phyloP scores from a whole-genome alignment of 164 flowering plant genomes.

The Paratinospora sagittata region DNA sequence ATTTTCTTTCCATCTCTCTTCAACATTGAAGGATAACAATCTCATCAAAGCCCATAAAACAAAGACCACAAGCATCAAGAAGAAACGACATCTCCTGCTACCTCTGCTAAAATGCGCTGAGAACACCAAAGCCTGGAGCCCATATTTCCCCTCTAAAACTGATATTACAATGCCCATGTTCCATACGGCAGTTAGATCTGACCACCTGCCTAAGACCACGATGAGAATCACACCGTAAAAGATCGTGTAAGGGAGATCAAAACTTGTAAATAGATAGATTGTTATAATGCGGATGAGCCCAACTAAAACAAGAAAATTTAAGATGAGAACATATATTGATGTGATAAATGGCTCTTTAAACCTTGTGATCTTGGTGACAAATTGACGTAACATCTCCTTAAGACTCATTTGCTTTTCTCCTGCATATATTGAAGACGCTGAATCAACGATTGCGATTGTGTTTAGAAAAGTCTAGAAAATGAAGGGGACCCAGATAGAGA shows the following conservation, averaged over 20 bases:
- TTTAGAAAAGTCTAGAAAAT: conserved; percentile 16
- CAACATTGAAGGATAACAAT: conserved; percentile 1
- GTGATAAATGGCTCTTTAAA: too few species aligned
- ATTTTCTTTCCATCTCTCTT: not conserved
- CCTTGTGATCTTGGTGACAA: too few species aligned
- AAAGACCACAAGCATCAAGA: conserved; percentile 15
- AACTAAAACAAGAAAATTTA: too few species aligned
- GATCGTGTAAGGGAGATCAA: not conserved
- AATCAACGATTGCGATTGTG: conserved; percentile 8
- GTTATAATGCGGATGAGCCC: too few species aligned
- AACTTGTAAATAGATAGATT: too few species aligned
- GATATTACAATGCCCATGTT: conserved; percentile 17
- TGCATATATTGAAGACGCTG: conserved; percentile 12
- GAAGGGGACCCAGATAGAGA: conserved; percentile 13
- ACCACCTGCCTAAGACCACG: conserved; percentile 5
- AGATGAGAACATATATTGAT: too few species aligned
- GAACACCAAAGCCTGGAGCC: conserved; percentile 14
- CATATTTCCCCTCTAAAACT: conserved; percentile 3
- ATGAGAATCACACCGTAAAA: not conserved
- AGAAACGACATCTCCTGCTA: conserved; percentile 8
- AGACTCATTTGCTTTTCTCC: conserved; percentile 9
- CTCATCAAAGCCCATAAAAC: conserved; percentile 6
- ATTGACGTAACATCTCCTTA: not conserved
- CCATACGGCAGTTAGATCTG: conserved; percentile 13
- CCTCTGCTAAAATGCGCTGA: conserved; percentile 18